A percentile compares a stretch with the other conserved stretches of the same genome.
phyloP scores from a whole-genome alignment of 805 yeast genomes.

The Candida gorgasii region DNA sequence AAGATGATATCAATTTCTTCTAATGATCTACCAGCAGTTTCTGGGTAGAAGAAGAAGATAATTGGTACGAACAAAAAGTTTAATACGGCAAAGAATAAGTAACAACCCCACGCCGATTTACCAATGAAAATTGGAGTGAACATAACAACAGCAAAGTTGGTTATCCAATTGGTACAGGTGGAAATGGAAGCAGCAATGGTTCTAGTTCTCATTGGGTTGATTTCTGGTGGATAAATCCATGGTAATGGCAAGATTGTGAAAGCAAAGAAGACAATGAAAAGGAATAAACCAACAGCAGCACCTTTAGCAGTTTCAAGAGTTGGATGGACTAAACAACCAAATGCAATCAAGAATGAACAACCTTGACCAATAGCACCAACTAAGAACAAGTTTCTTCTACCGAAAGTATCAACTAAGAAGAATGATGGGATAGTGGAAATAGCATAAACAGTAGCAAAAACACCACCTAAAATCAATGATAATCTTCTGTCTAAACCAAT shows the following conservation, averaged over 20 bases:
- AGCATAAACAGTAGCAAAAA: constrained; percentile 62
- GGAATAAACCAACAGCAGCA: constrained; percentile 47
- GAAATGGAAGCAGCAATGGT: constrained; percentile 45
- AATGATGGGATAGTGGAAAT: constrained; percentile 48
- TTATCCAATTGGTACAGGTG: constrained; percentile 47
- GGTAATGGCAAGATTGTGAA: constrained; percentile 46
- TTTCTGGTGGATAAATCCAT: constrained; percentile 50
- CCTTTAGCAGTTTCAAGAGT: constrained; percentile 40
- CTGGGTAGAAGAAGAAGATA: constrained; percentile 47
- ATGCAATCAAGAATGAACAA: constrained; percentile 39
- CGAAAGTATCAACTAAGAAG: constrained; percentile 43
- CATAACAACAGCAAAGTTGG: constrained; percentile 48
- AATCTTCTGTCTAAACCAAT: constrained; percentile 52
- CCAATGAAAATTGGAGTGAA: constrained; percentile 45
- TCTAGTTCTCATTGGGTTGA: constrained; percentile 49
- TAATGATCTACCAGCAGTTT: constrained; percentile 46
- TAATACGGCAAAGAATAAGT: constrained; percentile 42
- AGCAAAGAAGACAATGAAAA: constrained; percentile 45
- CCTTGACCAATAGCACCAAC: constrained; percentile 47
- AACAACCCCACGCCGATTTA: constrained; percentile 41
- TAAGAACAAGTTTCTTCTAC: constrained; percentile 47
- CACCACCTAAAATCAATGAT: constrained; percentile 65
- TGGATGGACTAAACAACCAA: constrained; percentile 37
- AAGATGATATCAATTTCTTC: constrained; percentile 57
- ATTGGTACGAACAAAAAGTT: constrained; percentile 40